A percentile compares a stretch with the other conserved stretches of the same genome.
phyloP scores from a whole-genome alignment of 2,329 filamentous ascomycete species.

The Neospermospora avenae region DNA sequence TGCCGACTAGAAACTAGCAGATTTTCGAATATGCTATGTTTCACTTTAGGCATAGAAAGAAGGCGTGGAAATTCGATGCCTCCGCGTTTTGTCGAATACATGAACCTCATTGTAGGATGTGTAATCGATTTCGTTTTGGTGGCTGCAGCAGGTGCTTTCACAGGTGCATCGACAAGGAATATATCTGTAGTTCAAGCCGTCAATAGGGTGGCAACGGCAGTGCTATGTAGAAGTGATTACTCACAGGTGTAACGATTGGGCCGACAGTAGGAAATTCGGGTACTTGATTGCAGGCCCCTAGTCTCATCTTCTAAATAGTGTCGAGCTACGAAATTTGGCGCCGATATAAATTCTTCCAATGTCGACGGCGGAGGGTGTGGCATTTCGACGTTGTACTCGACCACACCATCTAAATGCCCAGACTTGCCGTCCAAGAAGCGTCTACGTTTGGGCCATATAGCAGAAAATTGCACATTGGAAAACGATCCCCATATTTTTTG shows the following conservation, averaged over 20 bases:
- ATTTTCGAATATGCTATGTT: neutral
- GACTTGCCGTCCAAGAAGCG: neutral
- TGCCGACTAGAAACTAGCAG: neutral
- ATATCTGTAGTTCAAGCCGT: neutral
- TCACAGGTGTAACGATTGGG: neutral
- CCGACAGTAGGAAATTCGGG: neutral
- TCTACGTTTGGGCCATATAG: too few relatives aligned
- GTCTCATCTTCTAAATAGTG: neutral
- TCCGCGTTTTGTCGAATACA: neutral
- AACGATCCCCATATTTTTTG: neutral
- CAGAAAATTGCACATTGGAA: neutral
- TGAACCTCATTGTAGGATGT: neutral
- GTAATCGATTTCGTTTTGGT: neutral
- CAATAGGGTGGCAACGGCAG: neutral
- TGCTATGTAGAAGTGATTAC: neutral
- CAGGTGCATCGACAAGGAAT: neutral
- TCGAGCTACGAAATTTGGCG: neutral
- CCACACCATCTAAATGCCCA: neutral
- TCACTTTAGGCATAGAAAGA: neutral
- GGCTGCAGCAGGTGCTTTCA: neutral
- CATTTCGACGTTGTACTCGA: neutral
- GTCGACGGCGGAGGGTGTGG: neutral
- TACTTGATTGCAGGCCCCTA: neutral
- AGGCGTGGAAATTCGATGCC: neutral
- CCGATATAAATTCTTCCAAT: neutral